Conservation (phyloP, 2,329 filamentous ascomycete species). For the Grosmannia serpens region DNA sequence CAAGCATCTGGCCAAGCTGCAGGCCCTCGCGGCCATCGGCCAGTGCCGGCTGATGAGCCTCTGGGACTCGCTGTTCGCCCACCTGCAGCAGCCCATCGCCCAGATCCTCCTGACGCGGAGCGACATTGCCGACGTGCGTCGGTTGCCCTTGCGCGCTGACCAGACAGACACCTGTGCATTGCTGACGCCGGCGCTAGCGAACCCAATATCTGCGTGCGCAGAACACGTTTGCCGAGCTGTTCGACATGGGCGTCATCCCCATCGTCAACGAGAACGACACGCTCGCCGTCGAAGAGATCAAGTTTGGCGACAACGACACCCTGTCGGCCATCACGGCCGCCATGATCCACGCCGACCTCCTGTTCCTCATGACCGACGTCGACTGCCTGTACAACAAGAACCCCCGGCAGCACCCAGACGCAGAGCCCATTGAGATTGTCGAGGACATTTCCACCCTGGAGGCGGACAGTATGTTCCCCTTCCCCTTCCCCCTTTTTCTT, state of each 20-base stretch:
- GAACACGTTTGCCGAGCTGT: constrained; percentile 80
- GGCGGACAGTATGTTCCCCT: constrained; percentile 53
- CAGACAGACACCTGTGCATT: constrained; percentile 3
- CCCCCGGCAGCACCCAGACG: constrained; percentile 72
- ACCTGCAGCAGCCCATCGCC: constrained; percentile 81
- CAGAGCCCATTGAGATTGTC: constrained; percentile 82
- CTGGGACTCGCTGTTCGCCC: constrained; percentile 86
- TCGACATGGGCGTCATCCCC: constrained; percentile 92
- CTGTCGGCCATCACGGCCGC: constrained; percentile 91
- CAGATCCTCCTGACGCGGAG: constrained; percentile 91
- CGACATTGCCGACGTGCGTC: constrained; percentile 84
- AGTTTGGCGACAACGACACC: constrained; percentile 98
- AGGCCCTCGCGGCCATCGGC: constrained; percentile 90
- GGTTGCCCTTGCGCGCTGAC: constrained; percentile 4
- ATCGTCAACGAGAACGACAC: constrained; percentile 99
- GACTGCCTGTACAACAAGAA: constrained; percentile 97
- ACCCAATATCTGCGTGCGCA: constrained; percentile 94
- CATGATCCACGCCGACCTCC: constrained; percentile 92
- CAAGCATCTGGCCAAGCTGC: constrained; percentile 80
- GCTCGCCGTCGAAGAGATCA: constrained; percentile 92
- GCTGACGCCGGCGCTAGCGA: constrained; percentile 37
- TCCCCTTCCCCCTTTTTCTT: not conserved
- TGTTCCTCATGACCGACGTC: constrained; percentile 98
- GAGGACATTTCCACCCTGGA: constrained; percentile 74
- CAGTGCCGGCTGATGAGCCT: constrained; percentile 91